A percentile compares a stretch with the other conserved stretches of the same genome.
phyloP scores from a whole-genome alignment of 2,329 filamentous ascomycete genomes.

The Fusarium duplospermum region DNA sequence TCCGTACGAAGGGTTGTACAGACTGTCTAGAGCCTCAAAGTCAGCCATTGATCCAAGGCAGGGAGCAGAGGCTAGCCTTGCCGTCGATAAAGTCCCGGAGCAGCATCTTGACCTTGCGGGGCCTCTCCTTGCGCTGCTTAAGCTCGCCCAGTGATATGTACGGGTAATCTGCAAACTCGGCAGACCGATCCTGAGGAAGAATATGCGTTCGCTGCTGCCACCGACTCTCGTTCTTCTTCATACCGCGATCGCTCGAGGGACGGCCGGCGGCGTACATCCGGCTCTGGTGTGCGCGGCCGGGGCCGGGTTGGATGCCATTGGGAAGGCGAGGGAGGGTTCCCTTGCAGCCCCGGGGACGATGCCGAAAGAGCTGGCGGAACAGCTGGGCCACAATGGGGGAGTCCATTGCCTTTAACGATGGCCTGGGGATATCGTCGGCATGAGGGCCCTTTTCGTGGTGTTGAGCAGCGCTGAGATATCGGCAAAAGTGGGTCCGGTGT shows the following conservation, averaged over 20 bases:
- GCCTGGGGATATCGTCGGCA: conserved; percentile 18
- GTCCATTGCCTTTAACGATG: conserved; percentile 71
- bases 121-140: conserved; percentile 77
- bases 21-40: conserved; percentile 71
- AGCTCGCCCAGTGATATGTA: conserved; percentile 87
- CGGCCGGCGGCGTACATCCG: conserved; percentile 45
- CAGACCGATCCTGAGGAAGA: conserved; percentile 79
- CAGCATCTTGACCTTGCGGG: conserved; percentile 93
- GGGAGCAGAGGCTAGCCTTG: conserved; percentile 51
- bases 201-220: conserved; percentile 89
- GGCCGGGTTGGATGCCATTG: conserved; percentile 35
- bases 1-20: conserved; percentile 94
- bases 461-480: conserved; percentile 10
- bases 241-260: conserved; percentile 52
- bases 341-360: conserved; percentile 57
- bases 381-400: conserved; percentile 81
- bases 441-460: conserved; percentile 11
- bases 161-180: conserved; percentile 86
- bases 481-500: conserved; percentile 32
- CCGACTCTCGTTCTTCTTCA: conserved; percentile 70
- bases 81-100: conserved; percentile 98
- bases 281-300: conserved; percentile 30
- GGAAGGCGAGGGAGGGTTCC: conserved; percentile 39
- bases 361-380: conserved; percentile 87
- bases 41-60: conserved; percentile 37